Evolutionary conservation across 1,284 basidiomycete species (phyloP).

Genomic region (Ceratobasidium sp.): DNA sequence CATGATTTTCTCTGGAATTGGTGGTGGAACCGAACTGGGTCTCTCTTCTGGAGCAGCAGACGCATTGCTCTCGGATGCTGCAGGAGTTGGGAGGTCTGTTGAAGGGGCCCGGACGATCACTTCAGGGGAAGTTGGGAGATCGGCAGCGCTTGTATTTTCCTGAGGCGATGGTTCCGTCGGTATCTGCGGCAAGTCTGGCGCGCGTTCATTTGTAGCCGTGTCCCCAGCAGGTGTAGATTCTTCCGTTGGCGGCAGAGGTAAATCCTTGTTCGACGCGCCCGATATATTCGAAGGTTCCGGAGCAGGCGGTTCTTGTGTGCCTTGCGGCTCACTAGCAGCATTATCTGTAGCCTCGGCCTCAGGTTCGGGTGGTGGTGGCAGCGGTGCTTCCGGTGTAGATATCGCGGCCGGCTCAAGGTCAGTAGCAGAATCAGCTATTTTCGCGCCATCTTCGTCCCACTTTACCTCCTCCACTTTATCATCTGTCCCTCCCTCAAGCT

Average conservation of each 20-base stretch:
- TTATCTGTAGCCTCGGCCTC: too few relatives aligned
- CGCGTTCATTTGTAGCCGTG: constrained; percentile 23
- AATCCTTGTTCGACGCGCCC: constrained; percentile 37
- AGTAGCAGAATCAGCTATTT: not conserved
- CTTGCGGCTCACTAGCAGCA: not conserved
- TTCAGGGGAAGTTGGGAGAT: constrained; percentile 23
- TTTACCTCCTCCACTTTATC: not conserved
- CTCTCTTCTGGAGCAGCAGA: not conserved
- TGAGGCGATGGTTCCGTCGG: not conserved
- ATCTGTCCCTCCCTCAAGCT: not conserved
- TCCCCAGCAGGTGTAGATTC: not conserved
- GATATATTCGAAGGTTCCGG: not conserved
- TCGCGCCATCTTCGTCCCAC: not conserved
- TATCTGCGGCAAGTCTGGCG: not conserved
- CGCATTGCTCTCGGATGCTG: not conserved
- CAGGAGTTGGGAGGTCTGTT: constrained; percentile 12
- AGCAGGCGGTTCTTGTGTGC: not conserved
- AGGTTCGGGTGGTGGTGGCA: not conserved
- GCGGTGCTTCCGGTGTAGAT: constrained; percentile 2
- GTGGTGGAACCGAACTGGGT: constrained; percentile 21
- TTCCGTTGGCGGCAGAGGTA: constrained; percentile 25
- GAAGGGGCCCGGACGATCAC: constrained; percentile 40
- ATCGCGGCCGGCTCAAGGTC: not conserved
- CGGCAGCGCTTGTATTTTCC: not conserved
- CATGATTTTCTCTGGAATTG: constrained; percentile 38